Evolutionary conservation across 2,329 filamentous ascomycete genomes (phyloP), one percentile per base, ranked within the genome.

Genomic region (Albifimbria verrucaria): DNA sequence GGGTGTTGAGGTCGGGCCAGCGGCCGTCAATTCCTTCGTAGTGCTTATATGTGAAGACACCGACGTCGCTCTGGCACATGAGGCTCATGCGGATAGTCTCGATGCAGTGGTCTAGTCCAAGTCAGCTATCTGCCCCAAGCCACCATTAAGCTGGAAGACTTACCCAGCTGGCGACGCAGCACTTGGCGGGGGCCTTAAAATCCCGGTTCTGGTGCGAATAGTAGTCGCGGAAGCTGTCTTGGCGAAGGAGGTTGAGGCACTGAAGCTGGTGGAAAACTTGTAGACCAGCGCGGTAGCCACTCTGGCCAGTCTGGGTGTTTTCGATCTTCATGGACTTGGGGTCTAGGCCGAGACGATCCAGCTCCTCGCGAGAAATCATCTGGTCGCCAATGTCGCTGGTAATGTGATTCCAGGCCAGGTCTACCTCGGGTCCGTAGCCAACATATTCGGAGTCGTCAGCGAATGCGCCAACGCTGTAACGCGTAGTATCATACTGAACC

Each of bases 181-280:
- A 75, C 72, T 47, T 74, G 64, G 39, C 60, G 26, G 6, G 72
- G 68, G 18, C 67, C 73, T 9, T 71, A 17, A 80, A 75, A 28
- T 82, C 77, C 5, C 78, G 78, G 12, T 74, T 76, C 5, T 75
- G 63, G 6, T 72, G 67, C 1, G 65, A 64, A 60, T 81, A 82
- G 57, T 81, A 77, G 7, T 77, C 76, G 53, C 72, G 76, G 60
- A 78, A 77, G 3, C 76, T 74, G 9, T 77, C 72, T 59, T 80
- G 75, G 15, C 77, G 64, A 59, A 73, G 64, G 36, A 79, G 59
- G 59, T 80, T 79, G 36, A 79, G 66, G 63, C 77, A 80, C 60
- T 79, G 77, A 28, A 81, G 70, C 59, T 79, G 79, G 64, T 83
- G 80, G 65, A 83, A 83, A 0, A 82, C 79, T 60, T 83, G 79